These are phyloP conservation scores for Dipteronia sinensis DNA, from an alignment of 345 rosid species.

Conservation along the genomic window DNA sequence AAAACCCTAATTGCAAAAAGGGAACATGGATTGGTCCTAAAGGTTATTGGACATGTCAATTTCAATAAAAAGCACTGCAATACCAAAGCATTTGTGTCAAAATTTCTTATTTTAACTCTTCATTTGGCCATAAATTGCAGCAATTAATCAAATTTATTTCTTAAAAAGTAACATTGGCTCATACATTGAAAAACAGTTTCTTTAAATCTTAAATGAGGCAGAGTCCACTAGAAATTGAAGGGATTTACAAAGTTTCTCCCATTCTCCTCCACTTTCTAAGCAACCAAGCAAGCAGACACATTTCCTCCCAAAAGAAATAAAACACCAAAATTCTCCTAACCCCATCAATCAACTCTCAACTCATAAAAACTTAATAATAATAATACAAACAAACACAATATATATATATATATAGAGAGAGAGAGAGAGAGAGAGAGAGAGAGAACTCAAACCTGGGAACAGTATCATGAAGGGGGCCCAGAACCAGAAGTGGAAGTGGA, in stretches of 20 bases:
- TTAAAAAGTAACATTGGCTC: background rate
- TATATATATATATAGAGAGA: no score
- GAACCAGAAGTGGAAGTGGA: background rate
- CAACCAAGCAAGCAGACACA: background rate
- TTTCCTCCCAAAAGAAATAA: background rate
- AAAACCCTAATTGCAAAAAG: slow-evolving; percentile 1
- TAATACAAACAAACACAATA: background rate
- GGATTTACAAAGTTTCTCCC: background rate
- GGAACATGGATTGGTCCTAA: background rate
- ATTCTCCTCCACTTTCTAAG: slow-evolving; percentile 15
- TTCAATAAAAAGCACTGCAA: slow-evolving; percentile 13
- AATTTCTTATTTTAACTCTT: background rate
- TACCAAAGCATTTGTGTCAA: background rate
- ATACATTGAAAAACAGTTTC: background rate
- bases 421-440: background rate
- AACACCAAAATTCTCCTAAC: background rate
- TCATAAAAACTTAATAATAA: background rate
- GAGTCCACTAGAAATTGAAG: background rate
- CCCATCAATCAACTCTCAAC: background rate
- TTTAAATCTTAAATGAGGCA: background rate
- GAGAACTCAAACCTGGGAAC: slow-evolving; percentile 3
- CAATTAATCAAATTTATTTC: background rate
- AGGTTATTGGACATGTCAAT: background rate
- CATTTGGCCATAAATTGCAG: slow-evolving; percentile 4
- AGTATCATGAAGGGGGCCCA: background rate